Conservation (phyloP, 2,329 filamentous ascomycete genomes). For the Scorias spongiosa region DNA sequence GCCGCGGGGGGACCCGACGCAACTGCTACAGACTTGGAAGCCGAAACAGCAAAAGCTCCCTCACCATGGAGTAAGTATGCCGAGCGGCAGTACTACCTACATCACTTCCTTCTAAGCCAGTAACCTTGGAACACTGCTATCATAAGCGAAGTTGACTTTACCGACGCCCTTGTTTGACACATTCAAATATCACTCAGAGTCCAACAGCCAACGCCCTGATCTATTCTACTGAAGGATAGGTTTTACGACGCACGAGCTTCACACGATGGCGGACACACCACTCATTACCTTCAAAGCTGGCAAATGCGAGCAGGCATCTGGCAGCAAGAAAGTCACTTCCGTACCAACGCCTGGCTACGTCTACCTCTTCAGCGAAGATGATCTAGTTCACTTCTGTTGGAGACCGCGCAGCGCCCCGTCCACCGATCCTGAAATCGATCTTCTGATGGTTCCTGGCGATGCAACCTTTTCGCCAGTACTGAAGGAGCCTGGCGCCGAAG, state of each 20-base stretch:
- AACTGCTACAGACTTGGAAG: too few species aligned
- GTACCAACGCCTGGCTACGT: slow-evolving; percentile 66
- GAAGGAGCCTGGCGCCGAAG: slow-evolving; percentile 30
- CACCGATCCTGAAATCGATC: slow-evolving; percentile 65
- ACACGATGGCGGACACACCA: slow-evolving; percentile 63
- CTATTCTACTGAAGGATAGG: too few species aligned
- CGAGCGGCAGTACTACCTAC: too few species aligned
- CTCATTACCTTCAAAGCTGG: slow-evolving; percentile 96
- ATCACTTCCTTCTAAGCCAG: too few species aligned
- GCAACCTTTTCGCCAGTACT: slow-evolving; percentile 58
- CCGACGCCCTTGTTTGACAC: too few species aligned
- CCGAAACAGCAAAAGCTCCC: too few species aligned
- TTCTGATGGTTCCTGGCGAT: slow-evolving; percentile 87
- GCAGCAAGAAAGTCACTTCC: slow-evolving; percentile 54
- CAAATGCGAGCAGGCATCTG: slow-evolving; percentile 47
- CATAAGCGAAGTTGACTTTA: too few species aligned
- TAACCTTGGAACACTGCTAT: too few species aligned
- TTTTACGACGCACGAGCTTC: background rate
- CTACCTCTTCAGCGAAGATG: slow-evolving; percentile 87
- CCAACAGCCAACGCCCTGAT: too few species aligned
- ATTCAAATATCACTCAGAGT: too few species aligned
- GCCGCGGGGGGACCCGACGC: too few species aligned
- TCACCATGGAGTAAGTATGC: too few species aligned
- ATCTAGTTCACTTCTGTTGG: slow-evolving; percentile 96
- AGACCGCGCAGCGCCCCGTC: slow-evolving; percentile 58